Conservation (phyloP, 148 eudicot species). For the Pharnaceum exiguum region DNA sequence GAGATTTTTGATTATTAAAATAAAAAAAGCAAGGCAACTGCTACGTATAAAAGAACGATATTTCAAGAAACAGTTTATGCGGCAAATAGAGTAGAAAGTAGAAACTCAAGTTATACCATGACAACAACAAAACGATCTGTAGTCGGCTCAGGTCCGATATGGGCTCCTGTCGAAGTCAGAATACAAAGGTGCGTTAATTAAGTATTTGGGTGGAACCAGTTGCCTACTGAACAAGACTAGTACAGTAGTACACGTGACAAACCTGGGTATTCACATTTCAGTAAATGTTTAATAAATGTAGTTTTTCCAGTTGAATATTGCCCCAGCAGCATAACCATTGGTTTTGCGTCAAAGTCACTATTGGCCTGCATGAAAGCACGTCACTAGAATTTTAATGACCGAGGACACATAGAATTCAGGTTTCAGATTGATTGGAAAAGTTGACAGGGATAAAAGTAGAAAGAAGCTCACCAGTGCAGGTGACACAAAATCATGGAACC, state of each 20-base stretch:
- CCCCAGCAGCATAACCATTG: slow-evolving; percentile 99
- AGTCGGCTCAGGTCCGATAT: slow-evolving; percentile 99
- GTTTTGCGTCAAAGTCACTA: slow-evolving; percentile 92
- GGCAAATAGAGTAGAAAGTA: background rate
- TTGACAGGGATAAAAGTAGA: background rate
- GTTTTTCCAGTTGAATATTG: slow-evolving; percentile 99
- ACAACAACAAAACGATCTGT: slow-evolving; percentile 94
- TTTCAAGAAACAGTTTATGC: too few species aligned
- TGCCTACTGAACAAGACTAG: background rate
- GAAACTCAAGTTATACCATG: slow-evolving; percentile 49
- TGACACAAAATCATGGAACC: slow-evolving; percentile 76
- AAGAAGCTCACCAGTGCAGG: slow-evolving; percentile 65
- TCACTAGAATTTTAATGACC: background rate
- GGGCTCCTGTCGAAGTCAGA: slow-evolving; percentile 64
- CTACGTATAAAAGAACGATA: too few species aligned
- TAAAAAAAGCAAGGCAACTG: background rate
- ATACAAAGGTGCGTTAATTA: background rate
- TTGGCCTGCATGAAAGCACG: slow-evolving; percentile 41
- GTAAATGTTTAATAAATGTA: slow-evolving; percentile 87
- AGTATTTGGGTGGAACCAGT: background rate
- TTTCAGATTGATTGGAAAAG: background rate
- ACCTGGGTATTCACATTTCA: slow-evolving; percentile 91
- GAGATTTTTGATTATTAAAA: too few species aligned
- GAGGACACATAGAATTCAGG: background rate
- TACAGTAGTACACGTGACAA: background rate